A percentile compares a stretch with the other conserved stretches of the same genome.
Evolutionary conservation across 495 filamentous ascomycete species (phyloP).

Genomic region (Rusavskia elegans): DNA sequence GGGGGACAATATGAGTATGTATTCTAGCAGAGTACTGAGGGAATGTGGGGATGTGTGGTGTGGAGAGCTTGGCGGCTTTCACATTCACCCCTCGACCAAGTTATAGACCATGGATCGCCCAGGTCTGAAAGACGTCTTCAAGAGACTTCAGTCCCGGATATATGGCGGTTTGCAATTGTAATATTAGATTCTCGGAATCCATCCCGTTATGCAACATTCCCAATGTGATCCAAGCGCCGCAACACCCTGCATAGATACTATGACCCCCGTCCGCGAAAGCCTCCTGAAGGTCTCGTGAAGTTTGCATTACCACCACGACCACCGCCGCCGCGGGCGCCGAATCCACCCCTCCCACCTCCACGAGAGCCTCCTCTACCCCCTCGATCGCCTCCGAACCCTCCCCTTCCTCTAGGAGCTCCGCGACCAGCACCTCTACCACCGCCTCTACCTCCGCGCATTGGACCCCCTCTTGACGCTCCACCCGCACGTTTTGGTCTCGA

Average conservation of each 20-base stretch:
- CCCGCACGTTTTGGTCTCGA: constrained; percentile 43
- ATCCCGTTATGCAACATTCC: too few species aligned
- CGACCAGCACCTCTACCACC: constrained; percentile 28
- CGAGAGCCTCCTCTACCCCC: constrained; percentile 20
- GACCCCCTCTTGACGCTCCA: constrained; percentile 35
- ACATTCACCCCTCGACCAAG: too few species aligned
- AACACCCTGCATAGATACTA: constrained; percentile 6
- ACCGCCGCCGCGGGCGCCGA: constrained; percentile 11
- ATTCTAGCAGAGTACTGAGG: too few species aligned
- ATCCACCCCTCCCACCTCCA: constrained; percentile 29
- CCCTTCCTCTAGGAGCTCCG: constrained; percentile 26
- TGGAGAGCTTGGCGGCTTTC: too few species aligned
- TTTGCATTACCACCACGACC: constrained; percentile 12
- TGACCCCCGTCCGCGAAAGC: constrained; percentile 13
- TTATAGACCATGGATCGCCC: too few species aligned
- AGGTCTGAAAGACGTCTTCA: too few species aligned
- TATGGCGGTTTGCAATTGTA: too few species aligned
- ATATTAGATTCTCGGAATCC: too few species aligned
- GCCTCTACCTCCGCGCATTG: constrained; percentile 26
- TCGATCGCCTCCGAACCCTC: constrained; percentile 21
- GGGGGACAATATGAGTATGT: too few species aligned
- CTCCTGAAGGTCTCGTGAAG: constrained; percentile 9
- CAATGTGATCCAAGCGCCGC: not conserved
- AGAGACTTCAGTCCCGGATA: too few species aligned
- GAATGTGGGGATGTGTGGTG: too few species aligned